phyloP scores from a whole-genome alignment of 139 green algal species.

The Closterium sp. region DNA sequence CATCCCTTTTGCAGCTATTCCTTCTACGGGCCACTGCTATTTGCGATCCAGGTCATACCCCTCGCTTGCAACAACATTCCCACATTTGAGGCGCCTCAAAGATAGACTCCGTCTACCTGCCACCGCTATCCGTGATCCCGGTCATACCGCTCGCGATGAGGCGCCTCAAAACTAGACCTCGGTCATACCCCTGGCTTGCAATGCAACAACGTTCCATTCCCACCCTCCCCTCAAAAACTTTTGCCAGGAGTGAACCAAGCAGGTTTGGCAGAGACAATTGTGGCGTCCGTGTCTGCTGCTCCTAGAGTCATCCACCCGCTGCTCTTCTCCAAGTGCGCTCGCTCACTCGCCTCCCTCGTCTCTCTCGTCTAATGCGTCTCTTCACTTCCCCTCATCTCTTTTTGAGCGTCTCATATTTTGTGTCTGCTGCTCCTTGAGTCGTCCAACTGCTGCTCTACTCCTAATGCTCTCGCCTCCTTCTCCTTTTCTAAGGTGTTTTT shows the following conservation, averaged over 20 bases:
- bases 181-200: neutral
- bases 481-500: neutral
- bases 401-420: slow-evolving; percentile 30
- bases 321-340: slow-evolving; percentile 36
- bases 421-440: slow-evolving; percentile 6
- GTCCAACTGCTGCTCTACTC: slow-evolving; percentile 41
- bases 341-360: neutral
- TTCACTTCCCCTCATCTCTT: neutral
- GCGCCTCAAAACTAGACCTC: neutral
- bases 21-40: too few species aligned
- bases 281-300: slow-evolving; percentile 8
- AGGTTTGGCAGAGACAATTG: slow-evolving; percentile 44
- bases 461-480: neutral
- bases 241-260: slow-evolving; percentile 42
- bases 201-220: neutral
- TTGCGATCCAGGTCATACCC: too few species aligned
- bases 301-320: slow-evolving; percentile 37
- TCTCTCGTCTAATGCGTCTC: neutral
- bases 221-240: neutral
- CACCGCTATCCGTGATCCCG: too few species aligned
- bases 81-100: too few species aligned
- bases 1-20: too few species aligned
- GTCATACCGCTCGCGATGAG: too few species aligned
- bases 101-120: too few species aligned
- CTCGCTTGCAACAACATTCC: too few species aligned